These are phyloP conservation scores for Monilinia laxa DNA, from an alignment of 2,329 filamentous ascomycete species.

Conservation along the genomic window DNA sequence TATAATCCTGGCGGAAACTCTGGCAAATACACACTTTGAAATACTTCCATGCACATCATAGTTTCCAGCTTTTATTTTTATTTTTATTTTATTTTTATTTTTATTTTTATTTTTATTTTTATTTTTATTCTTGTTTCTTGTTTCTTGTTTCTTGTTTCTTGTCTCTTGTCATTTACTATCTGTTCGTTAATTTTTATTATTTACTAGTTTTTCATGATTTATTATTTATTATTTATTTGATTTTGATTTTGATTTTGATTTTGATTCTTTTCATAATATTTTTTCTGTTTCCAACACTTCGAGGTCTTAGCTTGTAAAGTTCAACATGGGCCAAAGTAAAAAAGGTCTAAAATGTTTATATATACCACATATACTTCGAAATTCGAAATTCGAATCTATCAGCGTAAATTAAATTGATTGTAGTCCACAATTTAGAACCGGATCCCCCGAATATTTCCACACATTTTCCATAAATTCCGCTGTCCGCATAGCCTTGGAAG, in stretches of 20 bases:
- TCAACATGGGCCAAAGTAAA: constrained; percentile 12
- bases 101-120: background rate
- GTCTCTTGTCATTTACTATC: too few relatives aligned
- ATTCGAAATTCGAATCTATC: constrained; percentile 22
- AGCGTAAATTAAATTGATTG: constrained; percentile 6
- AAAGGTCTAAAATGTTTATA: too few relatives aligned
- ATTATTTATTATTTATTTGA: too few relatives aligned
- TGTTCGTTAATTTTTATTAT: too few relatives aligned
- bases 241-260: too few relatives aligned
- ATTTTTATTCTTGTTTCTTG: background rate
- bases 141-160: too few relatives aligned
- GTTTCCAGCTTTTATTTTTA: background rate
- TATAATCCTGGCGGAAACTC: constrained; percentile 16
- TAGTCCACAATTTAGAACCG: constrained; percentile 11
- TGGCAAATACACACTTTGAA: constrained; percentile 1
- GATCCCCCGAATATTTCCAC: constrained; percentile 14
- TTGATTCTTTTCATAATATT: too few relatives aligned
- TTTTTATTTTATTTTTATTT: background rate
- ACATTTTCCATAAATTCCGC: constrained; percentile 3
- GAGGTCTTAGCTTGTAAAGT: constrained; percentile 19
- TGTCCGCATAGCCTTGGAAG: constrained; percentile 11
- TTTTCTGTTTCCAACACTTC: constrained; percentile 1
- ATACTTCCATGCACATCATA: constrained; percentile 15
- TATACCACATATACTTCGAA: too few relatives aligned
- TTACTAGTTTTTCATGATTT: too few relatives aligned